A percentile compares a stretch with the other conserved stretches of the same genome.
Conservation (phyloP, 2,329 filamentous ascomycete species). For the Mariannaea sp. region DNA sequence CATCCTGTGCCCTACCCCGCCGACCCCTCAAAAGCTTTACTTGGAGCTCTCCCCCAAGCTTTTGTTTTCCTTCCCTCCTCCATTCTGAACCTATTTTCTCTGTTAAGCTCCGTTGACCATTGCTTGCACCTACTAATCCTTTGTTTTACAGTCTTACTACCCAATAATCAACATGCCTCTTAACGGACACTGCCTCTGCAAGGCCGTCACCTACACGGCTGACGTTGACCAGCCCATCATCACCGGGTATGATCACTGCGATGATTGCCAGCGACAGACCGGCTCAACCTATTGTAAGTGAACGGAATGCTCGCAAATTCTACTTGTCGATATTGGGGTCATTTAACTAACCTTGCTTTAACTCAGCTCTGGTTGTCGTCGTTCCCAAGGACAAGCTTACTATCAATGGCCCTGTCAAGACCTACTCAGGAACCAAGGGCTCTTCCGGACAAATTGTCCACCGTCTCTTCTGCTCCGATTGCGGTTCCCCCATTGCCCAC, state of each 20-base stretch:
- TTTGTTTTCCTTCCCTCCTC: conserved; percentile 11
- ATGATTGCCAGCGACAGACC: conserved; percentile 73
- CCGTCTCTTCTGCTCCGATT: conserved; percentile 72
- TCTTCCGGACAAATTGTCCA: conserved; percentile 66
- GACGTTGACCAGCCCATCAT: conserved; percentile 56
- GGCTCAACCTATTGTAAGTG: conserved; percentile 70
- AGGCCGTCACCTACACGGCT: conserved; percentile 70
- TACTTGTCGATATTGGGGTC: too few species aligned
- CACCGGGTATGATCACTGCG: conserved; percentile 72
- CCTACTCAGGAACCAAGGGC: conserved; percentile 60
- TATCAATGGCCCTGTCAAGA: conserved; percentile 68
- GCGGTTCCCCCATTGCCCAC: conserved; percentile 71
- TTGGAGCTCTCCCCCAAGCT: conserved; percentile 25
- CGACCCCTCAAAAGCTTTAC: conserved; percentile 34
- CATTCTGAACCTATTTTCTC: background rate
- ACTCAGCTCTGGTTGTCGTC: conserved; percentile 65
- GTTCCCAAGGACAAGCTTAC: conserved; percentile 69
- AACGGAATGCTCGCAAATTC: too few species aligned
- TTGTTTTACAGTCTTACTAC: conserved; percentile 6
- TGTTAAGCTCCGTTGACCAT: conserved; percentile 13
- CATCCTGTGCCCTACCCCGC: conserved; percentile 34
- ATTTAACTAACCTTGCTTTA: background rate
- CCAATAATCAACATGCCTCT: conserved; percentile 62
- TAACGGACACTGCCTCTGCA: conserved; percentile 73
- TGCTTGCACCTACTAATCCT: background rate